Evolutionary conservation across 2,329 filamentous ascomycete genomes (phyloP).

Genomic region (Neonectria punicea): DNA sequence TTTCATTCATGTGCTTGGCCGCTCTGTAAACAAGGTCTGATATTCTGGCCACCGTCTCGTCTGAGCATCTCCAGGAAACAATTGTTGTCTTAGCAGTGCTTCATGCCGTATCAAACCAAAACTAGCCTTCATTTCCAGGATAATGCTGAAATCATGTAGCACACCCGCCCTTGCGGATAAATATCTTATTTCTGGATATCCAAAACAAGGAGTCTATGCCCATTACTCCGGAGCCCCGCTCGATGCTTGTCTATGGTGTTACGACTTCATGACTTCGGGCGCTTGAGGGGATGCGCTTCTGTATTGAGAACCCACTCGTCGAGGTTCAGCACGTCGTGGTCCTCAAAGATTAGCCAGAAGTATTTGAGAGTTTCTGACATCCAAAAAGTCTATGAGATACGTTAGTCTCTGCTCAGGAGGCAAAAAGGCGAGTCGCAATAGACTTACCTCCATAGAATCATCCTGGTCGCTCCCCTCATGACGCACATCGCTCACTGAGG

Average conservation of each 20-base stretch:
- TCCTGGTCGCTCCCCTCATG: conserved; percentile 46
- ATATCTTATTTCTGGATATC: conserved; percentile 9
- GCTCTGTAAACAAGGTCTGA: not conserved
- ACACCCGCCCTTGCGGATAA: not conserved
- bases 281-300: conserved; percentile 63
- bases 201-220: conserved; percentile 7
- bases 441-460: conserved; percentile 71
- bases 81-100: not conserved
- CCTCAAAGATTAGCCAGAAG: conserved; percentile 78
- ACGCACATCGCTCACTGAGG: conserved; percentile 53
- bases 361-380: conserved; percentile 82
- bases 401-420: conserved; percentile 24
- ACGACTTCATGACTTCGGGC: conserved; percentile 41
- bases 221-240: not conserved
- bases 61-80: not conserved
- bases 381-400: conserved; percentile 68
- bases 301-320: conserved; percentile 77
- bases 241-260: conserved; percentile 26
- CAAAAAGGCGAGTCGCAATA: conserved; percentile 19
- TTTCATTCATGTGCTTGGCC: not conserved
- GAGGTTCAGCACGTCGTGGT: conserved; percentile 70
- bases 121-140: conserved; percentile 7
- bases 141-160: conserved; percentile 14
- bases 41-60: not conserved
- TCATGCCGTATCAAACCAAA: not conserved